Conservation (phyloP, 1,284 basidiomycete species). For the Calocybe gambosa region DNA sequence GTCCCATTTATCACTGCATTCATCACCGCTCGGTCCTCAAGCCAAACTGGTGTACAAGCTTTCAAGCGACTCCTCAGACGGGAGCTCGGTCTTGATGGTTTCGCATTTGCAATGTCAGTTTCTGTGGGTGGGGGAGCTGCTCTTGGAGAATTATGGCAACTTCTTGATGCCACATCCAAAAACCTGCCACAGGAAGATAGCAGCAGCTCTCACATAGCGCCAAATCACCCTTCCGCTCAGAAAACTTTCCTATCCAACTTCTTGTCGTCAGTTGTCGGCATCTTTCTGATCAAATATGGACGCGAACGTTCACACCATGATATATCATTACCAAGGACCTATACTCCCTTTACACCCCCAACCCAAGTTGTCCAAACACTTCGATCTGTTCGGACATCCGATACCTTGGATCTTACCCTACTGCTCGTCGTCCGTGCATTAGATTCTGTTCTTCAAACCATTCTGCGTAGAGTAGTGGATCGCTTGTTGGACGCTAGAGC, state of each 20-base stretch:
- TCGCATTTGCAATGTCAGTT: conserved; percentile 60
- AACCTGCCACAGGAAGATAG: neutral
- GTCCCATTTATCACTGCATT: conserved; percentile 42
- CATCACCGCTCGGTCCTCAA: conserved; percentile 17
- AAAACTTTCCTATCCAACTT: conserved; percentile 52
- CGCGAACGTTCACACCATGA: conserved; percentile 23
- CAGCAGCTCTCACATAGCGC: neutral
- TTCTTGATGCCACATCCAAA: conserved; percentile 19
- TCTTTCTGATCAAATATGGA: conserved; percentile 51
- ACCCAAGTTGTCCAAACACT: conserved; percentile 6
- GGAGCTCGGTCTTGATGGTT: conserved; percentile 55
- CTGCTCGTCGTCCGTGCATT: conserved; percentile 64
- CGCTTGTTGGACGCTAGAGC: neutral
- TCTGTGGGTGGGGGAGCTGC: conserved; percentile 58
- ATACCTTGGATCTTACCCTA: conserved; percentile 63
- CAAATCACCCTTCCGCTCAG: conserved; percentile 30
- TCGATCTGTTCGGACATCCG: conserved; percentile 29
- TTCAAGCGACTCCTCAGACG: conserved; percentile 41
- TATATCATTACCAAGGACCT: conserved; percentile 4
- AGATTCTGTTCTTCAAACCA: conserved; percentile 50
- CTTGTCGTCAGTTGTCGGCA: conserved; percentile 50
- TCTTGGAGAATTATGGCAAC: conserved; percentile 42
- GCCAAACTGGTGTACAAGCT: conserved; percentile 18
- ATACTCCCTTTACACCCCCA: conserved; percentile 10
- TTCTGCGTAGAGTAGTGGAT: conserved; percentile 32